Conservation (phyloP, 352 stramenopile species). For the Globisporangium cystogenes region DNA sequence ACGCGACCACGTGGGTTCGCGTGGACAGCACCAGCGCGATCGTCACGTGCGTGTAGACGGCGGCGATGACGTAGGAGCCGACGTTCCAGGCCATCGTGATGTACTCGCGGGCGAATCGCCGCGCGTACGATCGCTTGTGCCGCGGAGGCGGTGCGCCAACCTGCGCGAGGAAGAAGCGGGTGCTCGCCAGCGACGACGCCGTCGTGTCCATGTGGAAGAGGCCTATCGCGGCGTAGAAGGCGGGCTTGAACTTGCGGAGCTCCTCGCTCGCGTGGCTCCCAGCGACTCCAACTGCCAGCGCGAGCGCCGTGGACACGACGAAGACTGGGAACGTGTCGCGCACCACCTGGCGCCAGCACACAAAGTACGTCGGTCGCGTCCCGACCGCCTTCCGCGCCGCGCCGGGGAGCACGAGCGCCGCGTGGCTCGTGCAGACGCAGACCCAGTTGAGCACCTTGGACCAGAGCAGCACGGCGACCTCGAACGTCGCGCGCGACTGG, state of each 20-base stretch:
- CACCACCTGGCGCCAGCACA: constrained; percentile 1
- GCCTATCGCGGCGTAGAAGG: background rate
- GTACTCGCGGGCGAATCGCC: background rate
- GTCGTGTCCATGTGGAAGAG: constrained; percentile 3
- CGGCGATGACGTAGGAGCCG: background rate
- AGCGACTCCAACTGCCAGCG: background rate
- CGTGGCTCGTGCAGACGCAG: constrained; percentile 5
- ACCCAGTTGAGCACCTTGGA: constrained; percentile 11
- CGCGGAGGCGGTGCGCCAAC: background rate
- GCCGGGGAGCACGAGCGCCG: constrained; percentile 2
- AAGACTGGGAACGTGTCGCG: background rate
- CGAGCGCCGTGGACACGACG: background rate
- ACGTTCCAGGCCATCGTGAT: constrained; percentile 1
- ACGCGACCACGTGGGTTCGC: background rate
- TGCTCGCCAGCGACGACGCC: constrained; percentile 2
- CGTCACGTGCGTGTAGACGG: background rate
- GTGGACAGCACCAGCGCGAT: background rate
- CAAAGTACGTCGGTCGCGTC: background rate
- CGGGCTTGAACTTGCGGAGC: constrained; percentile 1
- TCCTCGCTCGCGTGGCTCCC: background rate
- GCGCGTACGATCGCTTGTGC: no score
- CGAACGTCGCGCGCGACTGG: constrained; percentile 19
- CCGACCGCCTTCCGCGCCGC: background rate
- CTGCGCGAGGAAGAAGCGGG: background rate
- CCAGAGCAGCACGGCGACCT: constrained; percentile 22